phyloP scores from a whole-genome alignment of 495 filamentous ascomycete species.

The Penicillium longicatenatum region DNA sequence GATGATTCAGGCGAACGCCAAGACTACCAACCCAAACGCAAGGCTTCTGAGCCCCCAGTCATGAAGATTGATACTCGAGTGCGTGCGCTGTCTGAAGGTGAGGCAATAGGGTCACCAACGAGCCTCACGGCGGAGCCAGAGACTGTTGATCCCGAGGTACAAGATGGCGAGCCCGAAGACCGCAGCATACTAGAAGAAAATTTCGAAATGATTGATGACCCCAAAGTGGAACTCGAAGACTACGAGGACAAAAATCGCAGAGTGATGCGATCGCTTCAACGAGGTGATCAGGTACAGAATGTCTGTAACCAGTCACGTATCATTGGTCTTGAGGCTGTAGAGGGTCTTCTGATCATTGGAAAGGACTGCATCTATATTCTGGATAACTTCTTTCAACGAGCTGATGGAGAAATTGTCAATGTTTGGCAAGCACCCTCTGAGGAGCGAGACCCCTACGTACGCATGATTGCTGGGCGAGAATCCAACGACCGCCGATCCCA shows the following conservation, averaged over 20 bases:
- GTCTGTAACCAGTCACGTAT: constrained; percentile 95
- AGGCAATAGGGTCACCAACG: constrained; percentile 40
- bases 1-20: constrained; percentile 67
- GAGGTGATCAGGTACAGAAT: constrained; percentile 88
- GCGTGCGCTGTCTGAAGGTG: constrained; percentile 32
- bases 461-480: constrained; percentile 84
- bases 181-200: constrained; percentile 68
- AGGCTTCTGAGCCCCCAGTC: constrained; percentile 50
- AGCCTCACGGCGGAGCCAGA: constrained; percentile 31
- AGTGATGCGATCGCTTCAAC: constrained; percentile 91
- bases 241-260: constrained; percentile 98
- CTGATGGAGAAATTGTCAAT: constrained; percentile 94
- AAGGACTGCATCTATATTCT: constrained; percentile 91
- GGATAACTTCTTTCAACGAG: constrained; percentile 90
- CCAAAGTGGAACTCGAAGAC: constrained; percentile 75
- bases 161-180: constrained; percentile 48
- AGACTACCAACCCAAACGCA: constrained; percentile 86
- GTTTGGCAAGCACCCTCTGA: constrained; percentile 91
- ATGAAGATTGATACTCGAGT: constrained; percentile 42
- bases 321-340: constrained; percentile 86
- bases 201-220: constrained; percentile 92
- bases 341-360: constrained; percentile 91
- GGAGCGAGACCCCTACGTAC: constrained; percentile 92
- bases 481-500: constrained; percentile 57
- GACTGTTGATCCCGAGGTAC: constrained; percentile 23